Percentiles rank a stretch among this genome's conserved stretches.
Conservation (phyloP, 2,329 filamentous ascomycete genomes). For the Thielaviopsis ethacetica region DNA sequence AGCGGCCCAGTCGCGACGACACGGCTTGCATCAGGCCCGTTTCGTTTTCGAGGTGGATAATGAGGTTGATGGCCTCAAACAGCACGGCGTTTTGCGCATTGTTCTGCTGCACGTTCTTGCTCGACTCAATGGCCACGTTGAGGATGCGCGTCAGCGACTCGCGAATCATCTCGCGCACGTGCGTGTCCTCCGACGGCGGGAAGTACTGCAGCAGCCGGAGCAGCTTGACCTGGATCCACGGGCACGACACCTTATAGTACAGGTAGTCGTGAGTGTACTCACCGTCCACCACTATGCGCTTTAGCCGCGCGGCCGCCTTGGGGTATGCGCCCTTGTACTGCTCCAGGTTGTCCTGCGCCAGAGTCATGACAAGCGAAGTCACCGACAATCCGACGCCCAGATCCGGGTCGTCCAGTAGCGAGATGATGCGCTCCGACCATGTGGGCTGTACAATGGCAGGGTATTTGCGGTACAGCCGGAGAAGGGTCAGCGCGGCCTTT, state of each 20-base stretch:
- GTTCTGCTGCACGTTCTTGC: conserved; percentile 98
- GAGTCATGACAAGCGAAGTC: conserved; percentile 83
- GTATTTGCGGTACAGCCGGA: conserved; percentile 87
- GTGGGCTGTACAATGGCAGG: conserved; percentile 87
- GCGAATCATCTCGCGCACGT: conserved; percentile 80
- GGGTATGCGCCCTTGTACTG: conserved; percentile 88
- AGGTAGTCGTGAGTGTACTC: conserved; percentile 85
- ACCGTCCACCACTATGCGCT: conserved; percentile 77
- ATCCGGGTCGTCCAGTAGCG: conserved; percentile 94
- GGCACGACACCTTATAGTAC: conserved; percentile 99
- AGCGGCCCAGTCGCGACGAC: conserved; percentile 75
- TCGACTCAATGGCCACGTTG: conserved; percentile 78
- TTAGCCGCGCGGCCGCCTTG: conserved; percentile 79
- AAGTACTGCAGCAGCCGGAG: conserved; percentile 89
- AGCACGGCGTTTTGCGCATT: conserved; percentile 96
- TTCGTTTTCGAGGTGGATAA: conserved; percentile 94
- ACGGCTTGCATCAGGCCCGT: conserved; percentile 92
- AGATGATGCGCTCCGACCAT: conserved; percentile 96
- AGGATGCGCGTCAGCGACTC: conserved; percentile 84
- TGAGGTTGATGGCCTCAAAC: conserved; percentile 96
- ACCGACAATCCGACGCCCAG: conserved; percentile 90
- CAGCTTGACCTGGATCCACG: conserved; percentile 95
- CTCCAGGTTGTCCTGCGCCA: conserved; percentile 87
- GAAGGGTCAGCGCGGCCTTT: conserved; percentile 85
- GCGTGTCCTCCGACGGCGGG: conserved; percentile 89